Percentiles rank a stretch among this genome's conserved stretches.
Evolutionary conservation across 805 yeast species (phyloP).

Genomic region (Zygosaccharomyces pseudorouxii): DNA sequence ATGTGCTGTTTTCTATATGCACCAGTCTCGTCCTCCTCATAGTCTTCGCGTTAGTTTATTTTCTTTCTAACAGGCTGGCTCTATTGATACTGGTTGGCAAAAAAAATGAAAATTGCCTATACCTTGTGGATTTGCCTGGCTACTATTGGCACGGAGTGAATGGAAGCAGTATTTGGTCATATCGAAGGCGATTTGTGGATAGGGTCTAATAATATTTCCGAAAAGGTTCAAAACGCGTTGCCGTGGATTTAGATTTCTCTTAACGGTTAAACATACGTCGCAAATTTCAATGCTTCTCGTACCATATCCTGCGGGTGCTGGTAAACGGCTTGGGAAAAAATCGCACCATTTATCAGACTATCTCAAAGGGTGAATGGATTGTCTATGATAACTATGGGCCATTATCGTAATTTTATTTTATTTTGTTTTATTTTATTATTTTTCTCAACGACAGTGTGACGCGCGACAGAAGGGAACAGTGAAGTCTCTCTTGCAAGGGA

Average conservation of each 20-base stretch:
- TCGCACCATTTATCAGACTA: neutral
- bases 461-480: neutral
- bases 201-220: neutral
- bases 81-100: neutral
- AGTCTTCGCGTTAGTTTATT: neutral
- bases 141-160: neutral
- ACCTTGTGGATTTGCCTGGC: neutral
- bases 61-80: slow-evolving; percentile 1
- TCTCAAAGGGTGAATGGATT: neutral
- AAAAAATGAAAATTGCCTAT: neutral
- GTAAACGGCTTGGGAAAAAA: neutral
- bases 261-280: neutral
- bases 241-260: neutral
- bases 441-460: slow-evolving; percentile 4
- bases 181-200: neutral
- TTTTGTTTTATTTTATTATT: neutral
- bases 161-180: neutral
- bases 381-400: neutral
- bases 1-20: neutral
- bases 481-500: no score
- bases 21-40: neutral
- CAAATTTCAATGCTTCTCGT: neutral
- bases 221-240: neutral
- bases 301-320: neutral
- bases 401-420: neutral